Base-by-base conservation (phyloP, 2,329 filamentous ascomycete genomes). In the Metarhizium sp. region DNA sequence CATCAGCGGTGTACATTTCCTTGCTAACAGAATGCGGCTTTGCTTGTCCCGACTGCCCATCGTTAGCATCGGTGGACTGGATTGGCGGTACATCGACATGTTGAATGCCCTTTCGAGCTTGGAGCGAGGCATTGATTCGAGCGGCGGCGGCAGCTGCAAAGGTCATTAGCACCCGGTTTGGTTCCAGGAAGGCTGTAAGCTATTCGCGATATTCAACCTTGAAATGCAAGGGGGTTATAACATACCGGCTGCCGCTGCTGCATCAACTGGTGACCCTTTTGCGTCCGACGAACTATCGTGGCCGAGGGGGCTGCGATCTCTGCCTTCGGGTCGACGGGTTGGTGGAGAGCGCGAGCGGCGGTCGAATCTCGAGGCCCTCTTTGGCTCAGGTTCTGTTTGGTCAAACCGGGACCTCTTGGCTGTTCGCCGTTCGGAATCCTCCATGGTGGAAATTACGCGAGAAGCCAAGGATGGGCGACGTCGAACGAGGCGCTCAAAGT, bases 341-440 rank as follows among this genome's bases (percentile, higher is more conserved):
- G 83, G 80, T 25, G 91, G 91, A 36, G 91, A 96, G 61, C 90
- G 87, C 57, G 94, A 97, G 64, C 94, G 87, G 64, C 92, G 85
- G 73, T 96, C 92, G 72, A 96, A 96, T 68, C 92, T 84, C 51
- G 91, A 95, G 47, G 80, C 67, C 63, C 85, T 80, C 66, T 85
- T 86, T 56, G 87, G 84, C 66, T 94, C 90, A 6, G 88, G 85
- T 69, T 92, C 90, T 50, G 85, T 94, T 71, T 95, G 90, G 69
- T 97, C 92, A 73, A 97, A 96, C 71, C 92, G 90, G 67, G 91
- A 96, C 59, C 91, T 87, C 78, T 95, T 95, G 58, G 78, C 76
- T 58, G 77, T 78, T 59, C 84, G 83, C 68, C 85, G 82, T 63
- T 92, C 88, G 60, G 86, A 79, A 65, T 94, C 90, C 62, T 88